Evolutionary conservation across 768 basidiomycete species (phyloP).

Genomic region (Mycena belliarum): DNA sequence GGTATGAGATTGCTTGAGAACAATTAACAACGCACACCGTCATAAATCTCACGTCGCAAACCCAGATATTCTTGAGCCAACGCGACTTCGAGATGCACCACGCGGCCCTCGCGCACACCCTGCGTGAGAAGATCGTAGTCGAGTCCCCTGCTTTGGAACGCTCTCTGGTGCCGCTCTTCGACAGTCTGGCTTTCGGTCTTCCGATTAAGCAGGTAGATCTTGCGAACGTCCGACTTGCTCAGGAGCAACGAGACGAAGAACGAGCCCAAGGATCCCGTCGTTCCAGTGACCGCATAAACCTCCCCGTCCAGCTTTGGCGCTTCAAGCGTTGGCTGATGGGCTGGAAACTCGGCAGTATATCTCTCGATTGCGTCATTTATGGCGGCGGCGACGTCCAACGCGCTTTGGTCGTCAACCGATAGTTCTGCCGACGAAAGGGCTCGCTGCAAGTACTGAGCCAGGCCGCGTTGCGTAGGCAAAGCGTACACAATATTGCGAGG

Average conservation of each 20-base stretch:
- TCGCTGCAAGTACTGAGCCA: background rate
- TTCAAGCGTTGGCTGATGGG: background rate
- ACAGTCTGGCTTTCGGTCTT: background rate
- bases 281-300: conserved; percentile 7
- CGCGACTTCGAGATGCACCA: too few species aligned
- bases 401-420: background rate
- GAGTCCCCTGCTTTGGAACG: too few species aligned
- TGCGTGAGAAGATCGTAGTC: too few species aligned
- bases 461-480: background rate
- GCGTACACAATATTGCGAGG: conserved; percentile 7
- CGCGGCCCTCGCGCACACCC: too few species aligned
- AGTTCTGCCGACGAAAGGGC: background rate
- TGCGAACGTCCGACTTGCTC: background rate
- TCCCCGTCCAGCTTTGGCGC: background rate
- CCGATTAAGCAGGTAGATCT: conserved; percentile 8
- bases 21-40: too few species aligned
- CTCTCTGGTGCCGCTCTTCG: too few species aligned
- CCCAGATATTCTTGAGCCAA: too few species aligned
- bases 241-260: conserved; percentile 4
- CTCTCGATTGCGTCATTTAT: background rate
- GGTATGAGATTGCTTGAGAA: too few species aligned
- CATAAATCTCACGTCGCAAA: too few species aligned
- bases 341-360: background rate
- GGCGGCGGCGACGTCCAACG: background rate
- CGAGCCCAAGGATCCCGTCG: conserved; percentile 10